Evolutionary conservation across 2,329 filamentous ascomycete species (phyloP).

Genomic region (Pseudodiploospora longispora): DNA sequence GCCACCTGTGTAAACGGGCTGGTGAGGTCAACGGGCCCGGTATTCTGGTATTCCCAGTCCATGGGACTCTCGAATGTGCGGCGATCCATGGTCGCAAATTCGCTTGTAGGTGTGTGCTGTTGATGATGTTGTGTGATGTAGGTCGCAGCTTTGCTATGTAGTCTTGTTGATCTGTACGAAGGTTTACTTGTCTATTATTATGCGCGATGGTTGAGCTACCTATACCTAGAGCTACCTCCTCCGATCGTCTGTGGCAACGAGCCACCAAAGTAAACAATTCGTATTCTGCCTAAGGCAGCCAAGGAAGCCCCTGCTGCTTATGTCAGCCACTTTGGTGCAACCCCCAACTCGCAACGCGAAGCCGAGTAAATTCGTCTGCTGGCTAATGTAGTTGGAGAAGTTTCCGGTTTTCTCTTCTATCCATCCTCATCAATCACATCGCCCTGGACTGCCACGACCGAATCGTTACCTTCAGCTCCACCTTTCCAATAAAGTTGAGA

Average conservation of each 20-base stretch:
- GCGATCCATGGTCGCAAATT: constrained; percentile 35
- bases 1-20: constrained; percentile 53
- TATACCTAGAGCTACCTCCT: constrained; percentile 1
- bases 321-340: constrained; percentile 19
- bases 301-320: constrained; percentile 11
- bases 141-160: too few relatives aligned
- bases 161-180: too few relatives aligned
- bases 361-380: too few relatives aligned
- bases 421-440: too few relatives aligned
- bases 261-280: constrained; percentile 26
- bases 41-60: constrained; percentile 58
- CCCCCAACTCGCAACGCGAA: not conserved
- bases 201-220: too few relatives aligned
- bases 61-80: constrained; percentile 54
- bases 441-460: too few relatives aligned
- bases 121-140: too few relatives aligned
- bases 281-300: constrained; percentile 7
- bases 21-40: constrained; percentile 49
- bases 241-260: constrained; percentile 18
- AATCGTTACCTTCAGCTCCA: too few relatives aligned
- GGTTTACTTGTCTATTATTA: too few relatives aligned
- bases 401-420: too few relatives aligned
- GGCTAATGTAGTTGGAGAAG: too few relatives aligned
- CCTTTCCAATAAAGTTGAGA: too few relatives aligned
- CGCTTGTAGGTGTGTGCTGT: not conserved